Evolutionary conservation across 1,284 basidiomycete genomes (phyloP).

Genomic region (Bjerkandera adusta): DNA sequence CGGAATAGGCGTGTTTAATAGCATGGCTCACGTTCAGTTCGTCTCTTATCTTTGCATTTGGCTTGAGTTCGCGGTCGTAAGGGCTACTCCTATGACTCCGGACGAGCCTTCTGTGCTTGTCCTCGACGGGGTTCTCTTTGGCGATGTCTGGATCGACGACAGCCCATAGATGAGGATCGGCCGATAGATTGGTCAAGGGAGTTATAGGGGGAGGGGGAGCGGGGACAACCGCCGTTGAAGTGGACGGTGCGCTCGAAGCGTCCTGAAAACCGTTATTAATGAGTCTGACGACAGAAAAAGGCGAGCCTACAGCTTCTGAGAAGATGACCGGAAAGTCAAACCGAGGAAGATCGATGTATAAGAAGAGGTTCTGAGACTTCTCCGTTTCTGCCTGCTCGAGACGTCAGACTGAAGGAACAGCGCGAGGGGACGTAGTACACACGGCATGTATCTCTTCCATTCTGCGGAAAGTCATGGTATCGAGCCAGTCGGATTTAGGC

Average conservation of each 20-base stretch:
- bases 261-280: slow-evolving; percentile 2
- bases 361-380: slow-evolving; percentile 86
- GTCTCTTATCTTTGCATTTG: slow-evolving; percentile 93
- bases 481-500: slow-evolving; percentile 94
- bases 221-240: slow-evolving; percentile 10
- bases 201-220: slow-evolving; percentile 33
- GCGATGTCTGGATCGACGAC: slow-evolving; percentile 89
- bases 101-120: slow-evolving; percentile 93
- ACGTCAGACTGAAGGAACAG: neutral
- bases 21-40: slow-evolving; percentile 76
- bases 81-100: slow-evolving; percentile 94
- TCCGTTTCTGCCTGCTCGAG: slow-evolving; percentile 71
- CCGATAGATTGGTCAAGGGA: slow-evolving; percentile 43
- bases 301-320: slow-evolving; percentile 70
- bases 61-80: slow-evolving; percentile 94
- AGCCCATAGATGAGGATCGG: slow-evolving; percentile 80
- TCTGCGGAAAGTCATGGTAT: slow-evolving; percentile 88
- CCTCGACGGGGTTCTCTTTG: slow-evolving; percentile 94
- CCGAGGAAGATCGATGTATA: slow-evolving; percentile 95
- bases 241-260: slow-evolving; percentile 9
- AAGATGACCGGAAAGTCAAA: slow-evolving; percentile 99
- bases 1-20: slow-evolving; percentile 1
- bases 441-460: slow-evolving; percentile 93
- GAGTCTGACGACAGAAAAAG: slow-evolving; percentile 21
- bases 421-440: slow-evolving; percentile 25